These are phyloP conservation scores for Penicillium waksmanii DNA, from an alignment of 495 filamentous ascomycete genomes.

Conservation along the genomic window DNA sequence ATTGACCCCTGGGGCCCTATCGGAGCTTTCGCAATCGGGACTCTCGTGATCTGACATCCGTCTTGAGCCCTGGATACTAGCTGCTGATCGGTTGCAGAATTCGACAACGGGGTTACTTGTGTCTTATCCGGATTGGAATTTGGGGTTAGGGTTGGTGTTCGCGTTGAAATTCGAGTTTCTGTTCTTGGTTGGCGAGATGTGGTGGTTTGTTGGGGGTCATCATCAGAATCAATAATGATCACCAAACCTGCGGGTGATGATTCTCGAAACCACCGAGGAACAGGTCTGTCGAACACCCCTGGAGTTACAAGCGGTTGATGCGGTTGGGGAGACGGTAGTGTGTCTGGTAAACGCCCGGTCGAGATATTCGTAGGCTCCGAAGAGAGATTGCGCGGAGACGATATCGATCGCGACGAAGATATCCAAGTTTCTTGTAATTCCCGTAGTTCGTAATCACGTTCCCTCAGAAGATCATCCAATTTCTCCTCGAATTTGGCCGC, in stretches of 20 bases:
- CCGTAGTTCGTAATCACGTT: constrained; percentile 1
- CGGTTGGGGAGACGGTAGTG: not conserved
- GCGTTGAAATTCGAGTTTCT: not conserved
- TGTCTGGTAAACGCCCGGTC: not conserved
- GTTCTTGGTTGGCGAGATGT: not conserved
- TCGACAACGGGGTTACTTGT: too few species aligned
- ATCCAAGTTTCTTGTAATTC: not conserved
- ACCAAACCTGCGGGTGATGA: not conserved
- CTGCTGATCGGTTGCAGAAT: too few species aligned
- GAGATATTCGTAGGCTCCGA: not conserved
- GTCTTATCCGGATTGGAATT: not conserved
- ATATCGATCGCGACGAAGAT: not conserved
- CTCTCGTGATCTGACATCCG: too few species aligned
- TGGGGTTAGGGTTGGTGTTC: not conserved
- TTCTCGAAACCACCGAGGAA: not conserved
- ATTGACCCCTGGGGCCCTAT: too few species aligned
- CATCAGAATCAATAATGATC: not conserved
- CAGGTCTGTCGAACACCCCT: not conserved
- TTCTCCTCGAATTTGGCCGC: constrained; percentile 3
- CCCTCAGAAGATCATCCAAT: constrained; percentile 1
- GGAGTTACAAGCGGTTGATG: not conserved
- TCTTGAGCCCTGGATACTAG: too few species aligned
- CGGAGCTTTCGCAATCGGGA: too few species aligned
- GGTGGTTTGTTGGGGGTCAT: not conserved
- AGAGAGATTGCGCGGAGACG: not conserved